phyloP scores from a whole-genome alignment of 208 protist genomes.

The Leishmania tropica region DNA sequence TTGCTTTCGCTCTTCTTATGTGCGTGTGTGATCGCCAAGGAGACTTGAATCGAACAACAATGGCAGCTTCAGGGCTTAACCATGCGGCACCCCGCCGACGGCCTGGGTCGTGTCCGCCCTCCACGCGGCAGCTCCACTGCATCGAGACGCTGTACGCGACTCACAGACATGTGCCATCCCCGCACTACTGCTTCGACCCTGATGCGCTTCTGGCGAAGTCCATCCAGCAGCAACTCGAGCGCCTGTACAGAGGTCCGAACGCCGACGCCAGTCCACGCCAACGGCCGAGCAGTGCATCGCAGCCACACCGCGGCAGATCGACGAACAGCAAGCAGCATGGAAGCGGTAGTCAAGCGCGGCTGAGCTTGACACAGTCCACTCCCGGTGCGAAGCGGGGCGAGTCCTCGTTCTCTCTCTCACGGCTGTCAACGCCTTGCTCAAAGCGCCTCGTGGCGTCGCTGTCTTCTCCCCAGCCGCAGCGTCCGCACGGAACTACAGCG shows the following conservation, averaged over 20 bases:
- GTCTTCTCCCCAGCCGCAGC: background rate
- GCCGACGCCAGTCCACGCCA: background rate
- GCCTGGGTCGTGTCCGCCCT: background rate
- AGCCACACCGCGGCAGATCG: background rate
- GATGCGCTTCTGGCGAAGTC: slow-evolving; percentile 14
- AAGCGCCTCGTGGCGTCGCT: background rate
- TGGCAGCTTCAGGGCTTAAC: background rate
- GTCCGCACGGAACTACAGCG: background rate
- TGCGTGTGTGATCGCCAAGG: background rate
- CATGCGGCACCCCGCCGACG: background rate
- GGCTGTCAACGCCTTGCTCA: background rate
- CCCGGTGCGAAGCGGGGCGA: background rate
- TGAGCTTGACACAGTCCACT: background rate
- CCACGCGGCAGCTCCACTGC: background rate
- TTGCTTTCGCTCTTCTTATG: background rate
- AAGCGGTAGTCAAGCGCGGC: background rate
- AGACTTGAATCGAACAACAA: background rate
- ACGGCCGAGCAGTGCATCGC: background rate
- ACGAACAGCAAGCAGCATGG: background rate
- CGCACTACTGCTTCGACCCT: slow-evolving; percentile 20
- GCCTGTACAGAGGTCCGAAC: slow-evolving; percentile 6
- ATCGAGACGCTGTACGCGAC: background rate
- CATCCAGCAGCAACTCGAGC: slow-evolving; percentile 16
- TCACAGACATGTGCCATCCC: background rate
- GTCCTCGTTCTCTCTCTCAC: background rate